Evolutionary conservation across 257 asterid genomes (phyloP), one percentile per base, ranked within the genome.

Genomic region (Petunia axillaris): DNA sequence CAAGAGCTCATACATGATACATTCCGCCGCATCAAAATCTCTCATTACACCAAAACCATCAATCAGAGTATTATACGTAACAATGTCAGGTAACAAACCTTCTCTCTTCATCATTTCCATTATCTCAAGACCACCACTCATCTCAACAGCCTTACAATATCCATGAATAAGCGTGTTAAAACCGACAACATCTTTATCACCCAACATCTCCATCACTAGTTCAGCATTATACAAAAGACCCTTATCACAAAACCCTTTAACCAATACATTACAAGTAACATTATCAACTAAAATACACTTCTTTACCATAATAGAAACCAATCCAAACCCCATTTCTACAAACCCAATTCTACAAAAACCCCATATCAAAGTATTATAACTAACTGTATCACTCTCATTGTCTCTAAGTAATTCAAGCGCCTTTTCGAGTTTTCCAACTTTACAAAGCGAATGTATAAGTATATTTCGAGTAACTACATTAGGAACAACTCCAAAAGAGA

Each of bases 331-430:
- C 79, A 79, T 59, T 67, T 86, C 91, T 57, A 85, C 93, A 80
- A 40, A 66, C 64, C 96, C 95, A 50, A 79, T 82, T 82, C 84
- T 87, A 82, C 97, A 95, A 38, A 92, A 88, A 3, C 97, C 96
- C 99, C 99, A 92, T 78, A 95, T 92, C 14, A 93, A 87, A 81
- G 97, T 95, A 86, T 95, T 95, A 82, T 93, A 93, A 85, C 91
- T 89, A 79, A 91, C 91, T 38, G 7, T 82, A 84, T 93, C 91
- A 79, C 92, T 90, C 85, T 78, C 76, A 79, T 87, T 87, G 25
- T 89, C 85, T 65, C 94, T 84, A 36, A 93, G 80, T 82, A 92
- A 84, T 36, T 82, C 84, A 48, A 93, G 84, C 0, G 94, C 97
- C 80, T 79, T 55, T 64, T 75, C 79, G 62, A 90, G 77, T 40